Conservation (phyloP, 1,139 yeast species). For the Geotrichum histeridarum region DNA sequence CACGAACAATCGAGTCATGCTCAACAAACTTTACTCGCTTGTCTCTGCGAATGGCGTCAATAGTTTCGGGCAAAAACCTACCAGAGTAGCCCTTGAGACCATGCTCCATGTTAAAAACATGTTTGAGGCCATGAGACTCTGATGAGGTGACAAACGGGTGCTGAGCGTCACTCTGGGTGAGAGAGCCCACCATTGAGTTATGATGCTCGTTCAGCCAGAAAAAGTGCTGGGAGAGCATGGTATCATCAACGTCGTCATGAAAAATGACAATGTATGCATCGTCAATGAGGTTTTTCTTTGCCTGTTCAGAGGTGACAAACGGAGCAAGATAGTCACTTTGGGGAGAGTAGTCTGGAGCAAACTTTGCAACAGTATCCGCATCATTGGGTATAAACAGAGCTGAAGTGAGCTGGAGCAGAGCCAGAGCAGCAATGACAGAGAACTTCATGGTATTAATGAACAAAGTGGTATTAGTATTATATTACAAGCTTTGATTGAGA, state of each 20-base stretch:
- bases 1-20: slow-evolving; percentile 68
- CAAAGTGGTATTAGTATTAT: no score
- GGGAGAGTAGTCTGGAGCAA: not conserved
- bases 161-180: slow-evolving; percentile 23
- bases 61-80: slow-evolving; percentile 62
- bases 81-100: slow-evolving; percentile 48
- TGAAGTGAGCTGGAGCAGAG: slow-evolving; percentile 49
- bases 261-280: slow-evolving; percentile 21
- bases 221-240: slow-evolving; percentile 14
- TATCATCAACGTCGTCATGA: slow-evolving; percentile 20
- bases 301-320: slow-evolving; percentile 17
- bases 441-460: slow-evolving; percentile 36
- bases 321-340: slow-evolving; percentile 16
- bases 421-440: slow-evolving; percentile 39
- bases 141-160: slow-evolving; percentile 44
- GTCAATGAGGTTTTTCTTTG: slow-evolving; percentile 15
- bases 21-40: slow-evolving; percentile 63
- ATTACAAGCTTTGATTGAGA: not conserved
- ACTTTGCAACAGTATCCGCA: slow-evolving; percentile 12
- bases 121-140: slow-evolving; percentile 51
- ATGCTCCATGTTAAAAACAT: slow-evolving; percentile 56
- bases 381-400: slow-evolving; percentile 57
- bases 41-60: slow-evolving; percentile 45
- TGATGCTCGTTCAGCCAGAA: slow-evolving; percentile 20
- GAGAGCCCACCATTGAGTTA: slow-evolving; percentile 5